Base-by-base conservation (phyloP, 805 yeast species). In the Hermanozyma aechmeae region DNA sequence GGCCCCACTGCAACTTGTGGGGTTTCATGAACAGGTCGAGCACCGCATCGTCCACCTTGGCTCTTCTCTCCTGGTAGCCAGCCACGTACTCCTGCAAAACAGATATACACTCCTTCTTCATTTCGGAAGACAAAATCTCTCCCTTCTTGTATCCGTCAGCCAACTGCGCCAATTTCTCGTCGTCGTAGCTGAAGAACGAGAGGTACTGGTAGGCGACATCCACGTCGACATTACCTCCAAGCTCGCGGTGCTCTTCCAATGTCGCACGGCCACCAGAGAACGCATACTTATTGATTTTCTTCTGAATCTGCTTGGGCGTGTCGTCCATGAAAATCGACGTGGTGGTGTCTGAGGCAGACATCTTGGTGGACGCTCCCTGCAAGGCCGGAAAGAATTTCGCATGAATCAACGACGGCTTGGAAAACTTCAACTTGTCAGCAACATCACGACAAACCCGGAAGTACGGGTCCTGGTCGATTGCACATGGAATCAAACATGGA, bases 391-490 rank as follows among this genome's bases (percentile, higher is more conserved):
- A 92, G 59, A 92, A 92, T 57, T 83, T 80, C 31, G 98, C 78
- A 58, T 92, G 97, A 39, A 92, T 67, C 51, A 92, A 71, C 7
- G 96, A 76, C 13, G 97, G 97, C 60, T 92, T 92, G 38, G 86
- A 65, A 53, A 71, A 93, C 56, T 79, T 81, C 53, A 92, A 71
- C 58, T 89, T 92, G 48, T 78, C 86, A 8, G 98, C 96, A 41
- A 92, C 98, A 54, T 92, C 98, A 61, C 98, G 73, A 58, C 95
- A 84, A 14, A 92, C 93, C 59, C 98, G 73, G 67, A 92, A 92
- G 58, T 92, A 92, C 17, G 98, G 97, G 57, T 92, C 98, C 66
- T 89, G 98, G 55, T 92, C 98, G 53, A 92, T 92, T 27, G 98
- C 98, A 69, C 98, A 92, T 23, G 98, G 98, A 56, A 92, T 92